Conservation (phyloP, 768 basidiomycete genomes). For the Exsudoporus frostii region DNA sequence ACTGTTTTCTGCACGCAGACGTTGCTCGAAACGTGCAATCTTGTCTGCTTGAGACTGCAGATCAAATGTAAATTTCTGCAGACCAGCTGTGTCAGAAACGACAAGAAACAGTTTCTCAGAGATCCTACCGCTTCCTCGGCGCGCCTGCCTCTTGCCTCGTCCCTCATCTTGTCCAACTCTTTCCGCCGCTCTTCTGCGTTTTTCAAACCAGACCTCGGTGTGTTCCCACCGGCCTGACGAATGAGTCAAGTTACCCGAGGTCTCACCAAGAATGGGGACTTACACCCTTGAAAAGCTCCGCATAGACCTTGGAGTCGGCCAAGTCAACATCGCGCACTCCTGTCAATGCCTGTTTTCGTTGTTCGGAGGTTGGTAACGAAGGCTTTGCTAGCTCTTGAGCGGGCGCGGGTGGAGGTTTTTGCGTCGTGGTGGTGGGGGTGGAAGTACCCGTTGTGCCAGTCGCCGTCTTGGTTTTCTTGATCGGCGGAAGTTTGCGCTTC, state of each 20-base stretch:
- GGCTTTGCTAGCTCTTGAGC: slow-evolving; percentile 28
- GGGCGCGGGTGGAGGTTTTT: slow-evolving; percentile 15
- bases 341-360: slow-evolving; percentile 40
- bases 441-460: slow-evolving; percentile 19
- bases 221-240: slow-evolving; percentile 40
- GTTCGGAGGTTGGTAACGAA: slow-evolving; percentile 25
- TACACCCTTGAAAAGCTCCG: slow-evolving; percentile 58
- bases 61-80: slow-evolving; percentile 50
- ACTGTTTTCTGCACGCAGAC: slow-evolving; percentile 45
- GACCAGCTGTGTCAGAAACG: slow-evolving; percentile 8
- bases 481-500: slow-evolving; percentile 65
- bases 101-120: background rate
- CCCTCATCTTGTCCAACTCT: slow-evolving; percentile 66
- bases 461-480: slow-evolving; percentile 60
- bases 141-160: slow-evolving; percentile 61
- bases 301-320: slow-evolving; percentile 59
- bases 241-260: background rate
- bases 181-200: slow-evolving; percentile 67
- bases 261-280: slow-evolving; percentile 13
- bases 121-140: slow-evolving; percentile 50
- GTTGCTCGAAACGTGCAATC: slow-evolving; percentile 61
- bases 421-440: slow-evolving; percentile 23
- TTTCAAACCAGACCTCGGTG: slow-evolving; percentile 44
- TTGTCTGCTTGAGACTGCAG: slow-evolving; percentile 59
- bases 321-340: slow-evolving; percentile 61